A percentile compares a stretch with the other conserved stretches of the same genome.
Evolutionary conservation across 2,329 filamentous ascomycete species (phyloP).

Genomic region (Sporothrix euskadiensis): DNA sequence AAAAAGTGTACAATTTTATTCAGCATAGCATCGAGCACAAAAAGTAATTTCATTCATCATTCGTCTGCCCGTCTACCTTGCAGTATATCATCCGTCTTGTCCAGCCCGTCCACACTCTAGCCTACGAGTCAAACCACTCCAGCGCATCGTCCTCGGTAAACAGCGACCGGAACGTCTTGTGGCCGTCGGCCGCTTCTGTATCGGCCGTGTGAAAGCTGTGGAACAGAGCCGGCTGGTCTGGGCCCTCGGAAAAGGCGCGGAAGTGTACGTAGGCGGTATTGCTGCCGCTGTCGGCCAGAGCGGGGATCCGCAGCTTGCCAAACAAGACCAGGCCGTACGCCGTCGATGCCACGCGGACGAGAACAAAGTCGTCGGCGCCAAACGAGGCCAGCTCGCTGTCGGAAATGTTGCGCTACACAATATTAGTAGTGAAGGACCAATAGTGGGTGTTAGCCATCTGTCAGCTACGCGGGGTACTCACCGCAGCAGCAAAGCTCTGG

Average conservation of each 20-base stretch:
- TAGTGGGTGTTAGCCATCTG: not conserved
- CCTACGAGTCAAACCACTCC: constrained; percentile 56
- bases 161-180: constrained; percentile 49
- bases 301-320: constrained; percentile 51
- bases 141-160: constrained; percentile 50
- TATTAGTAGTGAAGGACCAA: not conserved
- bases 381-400: constrained; percentile 45
- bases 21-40: constrained; percentile 6
- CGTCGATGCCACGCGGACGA: constrained; percentile 48
- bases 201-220: constrained; percentile 54
- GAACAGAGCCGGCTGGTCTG: constrained; percentile 45
- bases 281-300: constrained; percentile 39
- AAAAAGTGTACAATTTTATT: constrained; percentile 1
- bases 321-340: constrained; percentile 54
- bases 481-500: constrained; percentile 54
- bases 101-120: not conserved
- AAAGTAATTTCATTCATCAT: not conserved
- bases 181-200: constrained; percentile 42
- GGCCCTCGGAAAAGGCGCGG: constrained; percentile 48
- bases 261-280: constrained; percentile 49
- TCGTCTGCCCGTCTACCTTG: not conserved
- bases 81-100: not conserved
- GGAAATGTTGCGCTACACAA: constrained; percentile 37
- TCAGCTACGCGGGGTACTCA: constrained; percentile 33
- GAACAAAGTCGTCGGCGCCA: constrained; percentile 44